These are phyloP conservation scores for Stephania cephalantha DNA, from an alignment of 164 flowering plant genomes.

Conservation along the genomic window DNA sequence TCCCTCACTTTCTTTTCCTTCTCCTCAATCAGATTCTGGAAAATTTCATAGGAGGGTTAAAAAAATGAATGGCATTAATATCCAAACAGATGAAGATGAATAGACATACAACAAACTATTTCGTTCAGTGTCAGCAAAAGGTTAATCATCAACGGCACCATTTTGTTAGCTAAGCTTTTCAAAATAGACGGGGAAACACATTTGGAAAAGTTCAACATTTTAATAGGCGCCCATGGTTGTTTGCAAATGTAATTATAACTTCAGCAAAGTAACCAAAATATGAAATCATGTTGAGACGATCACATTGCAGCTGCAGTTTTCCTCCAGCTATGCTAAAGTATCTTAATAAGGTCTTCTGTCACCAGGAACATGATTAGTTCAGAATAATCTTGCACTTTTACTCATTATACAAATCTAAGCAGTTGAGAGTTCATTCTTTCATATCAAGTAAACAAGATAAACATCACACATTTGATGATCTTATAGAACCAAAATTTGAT, in stretches of 20 bases:
- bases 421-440: not conserved
- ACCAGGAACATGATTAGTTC: not conserved
- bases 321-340: not conserved
- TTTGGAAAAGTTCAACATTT: not conserved
- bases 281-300: not conserved
- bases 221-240: no score
- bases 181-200: not conserved
- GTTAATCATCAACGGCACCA: not conserved
- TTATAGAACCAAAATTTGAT: not conserved
- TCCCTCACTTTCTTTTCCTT: conserved; percentile 94
- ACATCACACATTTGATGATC: not conserved
- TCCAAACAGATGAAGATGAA: not conserved
- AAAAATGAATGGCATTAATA: not conserved
- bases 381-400: not conserved
- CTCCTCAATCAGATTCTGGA: conserved; percentile 91
- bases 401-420: not conserved
- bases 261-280: not conserved
- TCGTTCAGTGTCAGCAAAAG: not conserved
- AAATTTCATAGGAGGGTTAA: not conserved
- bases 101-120: not conserved
- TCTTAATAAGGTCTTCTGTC: not conserved
- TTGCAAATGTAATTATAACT: no score
- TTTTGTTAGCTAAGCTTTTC: not conserved
- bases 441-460: not conserved
- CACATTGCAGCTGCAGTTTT: not conserved